Percentiles rank a stretch among this genome's conserved stretches.
Evolutionary conservation across 306 rosid species (phyloP).

Genomic region (Trichosanthes truncata): DNA sequence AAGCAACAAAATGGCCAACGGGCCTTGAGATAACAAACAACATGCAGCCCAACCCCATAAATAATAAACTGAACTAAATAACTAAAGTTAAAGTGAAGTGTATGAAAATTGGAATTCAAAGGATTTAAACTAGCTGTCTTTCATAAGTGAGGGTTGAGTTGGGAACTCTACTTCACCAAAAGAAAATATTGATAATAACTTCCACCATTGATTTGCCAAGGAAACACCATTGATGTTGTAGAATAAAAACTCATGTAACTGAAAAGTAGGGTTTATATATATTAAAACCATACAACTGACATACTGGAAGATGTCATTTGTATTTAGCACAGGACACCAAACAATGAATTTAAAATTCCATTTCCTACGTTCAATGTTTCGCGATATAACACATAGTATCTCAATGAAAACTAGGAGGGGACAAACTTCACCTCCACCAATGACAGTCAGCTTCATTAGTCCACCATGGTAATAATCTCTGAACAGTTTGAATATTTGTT

Average conservation of each 20-base stretch:
- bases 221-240: not conserved
- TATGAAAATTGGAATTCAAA: not conserved
- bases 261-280: not conserved
- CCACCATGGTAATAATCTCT: slow-evolving; percentile 84
- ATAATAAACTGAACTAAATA: not conserved
- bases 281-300: not conserved
- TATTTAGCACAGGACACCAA: not conserved
- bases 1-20: not conserved
- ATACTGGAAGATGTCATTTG: not conserved
- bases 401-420: slow-evolving; percentile 8
- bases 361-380: not conserved
- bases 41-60: not conserved
- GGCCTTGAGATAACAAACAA: not conserved
- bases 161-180: not conserved
- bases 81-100: not conserved
- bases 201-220: not conserved
- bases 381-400: not conserved
- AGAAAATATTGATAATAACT: not conserved
- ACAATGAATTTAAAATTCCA: not conserved
- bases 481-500: slow-evolving; percentile 62
- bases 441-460: slow-evolving; percentile 88
- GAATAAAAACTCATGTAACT: not conserved
- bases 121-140: not conserved
- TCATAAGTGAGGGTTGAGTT: not conserved
- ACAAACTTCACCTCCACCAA: slow-evolving; percentile 83